These are phyloP conservation scores for Ephemerocybe angulata DNA, from an alignment of 768 basidiomycete genomes.

Conservation along the genomic window DNA sequence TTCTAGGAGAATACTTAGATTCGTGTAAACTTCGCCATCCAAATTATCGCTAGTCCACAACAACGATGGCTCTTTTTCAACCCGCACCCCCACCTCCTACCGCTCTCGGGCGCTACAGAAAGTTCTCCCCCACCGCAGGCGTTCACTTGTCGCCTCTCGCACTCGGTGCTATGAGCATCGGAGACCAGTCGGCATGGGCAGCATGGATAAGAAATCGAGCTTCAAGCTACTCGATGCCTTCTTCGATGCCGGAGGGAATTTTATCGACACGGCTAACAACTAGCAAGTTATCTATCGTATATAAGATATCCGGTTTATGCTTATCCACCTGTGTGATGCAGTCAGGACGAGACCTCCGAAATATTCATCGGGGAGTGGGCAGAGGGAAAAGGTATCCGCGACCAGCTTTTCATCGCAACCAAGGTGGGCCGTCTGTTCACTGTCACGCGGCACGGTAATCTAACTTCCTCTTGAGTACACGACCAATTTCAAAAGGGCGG, in stretches of 20 bases:
- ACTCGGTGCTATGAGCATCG: constrained; percentile 10
- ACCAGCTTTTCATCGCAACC: constrained; percentile 43
- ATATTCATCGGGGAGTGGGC: constrained; percentile 48
- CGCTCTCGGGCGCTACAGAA: constrained; percentile 1
- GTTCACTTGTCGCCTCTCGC: constrained; percentile 7
- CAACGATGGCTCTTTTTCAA: neutral
- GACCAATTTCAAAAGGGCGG: constrained; percentile 21
- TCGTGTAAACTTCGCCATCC: neutral
- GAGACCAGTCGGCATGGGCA: constrained; percentile 7
- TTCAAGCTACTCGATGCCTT: constrained; percentile 7
- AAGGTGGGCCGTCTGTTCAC: constrained; percentile 25
- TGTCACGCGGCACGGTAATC: neutral
- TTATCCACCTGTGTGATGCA: constrained; percentile 10
- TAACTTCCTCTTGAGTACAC: constrained; percentile 20
- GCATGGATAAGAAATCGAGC: constrained; percentile 1
- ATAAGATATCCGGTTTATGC: neutral
- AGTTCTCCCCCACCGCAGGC: constrained; percentile 1
- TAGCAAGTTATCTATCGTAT: neutral
- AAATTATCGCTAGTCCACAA: neutral
- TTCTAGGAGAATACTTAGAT: neutral
- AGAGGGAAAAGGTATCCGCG: constrained; percentile 36
- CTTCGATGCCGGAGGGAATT: constrained; percentile 4
- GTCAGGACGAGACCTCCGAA: constrained; percentile 52
- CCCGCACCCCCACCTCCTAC: constrained; percentile 5
- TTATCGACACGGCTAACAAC: constrained; percentile 6